Evolutionary conservation across 768 basidiomycete genomes (phyloP).

Genomic region (Calocybe indica): DNA sequence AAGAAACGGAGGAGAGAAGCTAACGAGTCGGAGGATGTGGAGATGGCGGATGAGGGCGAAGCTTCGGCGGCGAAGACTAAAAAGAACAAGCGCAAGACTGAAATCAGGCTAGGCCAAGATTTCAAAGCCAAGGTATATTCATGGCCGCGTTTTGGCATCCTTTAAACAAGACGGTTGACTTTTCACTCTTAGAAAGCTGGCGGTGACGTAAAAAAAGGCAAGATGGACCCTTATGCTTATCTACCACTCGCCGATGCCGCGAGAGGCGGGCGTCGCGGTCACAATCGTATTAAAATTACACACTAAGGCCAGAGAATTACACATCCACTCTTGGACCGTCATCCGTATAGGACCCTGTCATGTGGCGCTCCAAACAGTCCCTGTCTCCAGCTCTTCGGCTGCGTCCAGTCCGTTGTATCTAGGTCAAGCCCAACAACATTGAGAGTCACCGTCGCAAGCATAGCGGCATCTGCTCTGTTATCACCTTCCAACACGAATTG

Average conservation of each 20-base stretch:
- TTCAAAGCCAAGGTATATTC: conserved; percentile 89
- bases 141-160: conserved; percentile 2
- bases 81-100: conserved; percentile 50
- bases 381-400: conserved; percentile 62
- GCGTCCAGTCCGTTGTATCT: conserved; percentile 38
- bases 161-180: conserved; percentile 5
- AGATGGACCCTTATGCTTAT: conserved; percentile 91
- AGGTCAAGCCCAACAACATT: conserved; percentile 39
- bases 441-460: conserved; percentile 49
- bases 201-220: conserved; percentile 86
- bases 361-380: conserved; percentile 70
- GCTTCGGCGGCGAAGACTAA: conserved; percentile 34
- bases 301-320: conserved; percentile 7
- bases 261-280: conserved; percentile 30
- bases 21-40: conserved; percentile 58
- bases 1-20: conserved; percentile 83
- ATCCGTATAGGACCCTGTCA: conserved; percentile 70
- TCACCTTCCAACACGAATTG: conserved; percentile 83
- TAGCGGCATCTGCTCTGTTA: conserved; percentile 64
- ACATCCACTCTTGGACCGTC: conserved; percentile 11
- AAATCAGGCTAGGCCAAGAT: conserved; percentile 64
- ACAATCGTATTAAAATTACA: conserved; percentile 3
- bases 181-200: conserved; percentile 71
- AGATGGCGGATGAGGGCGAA: conserved; percentile 66
- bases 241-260: conserved; percentile 78